phyloP scores from a whole-genome alignment of 2,329 filamentous ascomycete genomes.

The Colletotrichum lini region DNA sequence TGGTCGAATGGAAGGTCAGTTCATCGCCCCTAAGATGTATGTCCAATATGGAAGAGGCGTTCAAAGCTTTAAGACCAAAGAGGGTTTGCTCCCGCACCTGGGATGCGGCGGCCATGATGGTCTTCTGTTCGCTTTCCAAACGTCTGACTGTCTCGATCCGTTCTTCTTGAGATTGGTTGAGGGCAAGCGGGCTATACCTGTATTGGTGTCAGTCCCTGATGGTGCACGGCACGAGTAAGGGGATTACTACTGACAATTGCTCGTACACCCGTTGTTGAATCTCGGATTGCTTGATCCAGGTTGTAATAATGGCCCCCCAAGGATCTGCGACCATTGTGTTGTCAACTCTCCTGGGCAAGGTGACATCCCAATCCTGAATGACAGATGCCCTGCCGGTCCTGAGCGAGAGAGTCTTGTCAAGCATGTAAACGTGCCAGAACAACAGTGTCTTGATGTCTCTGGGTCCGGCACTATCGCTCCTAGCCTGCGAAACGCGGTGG shows the following conservation, averaged over 20 bases:
- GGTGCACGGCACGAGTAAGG: not conserved
- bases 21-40: slow-evolving; percentile 63
- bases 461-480: slow-evolving; percentile 49
- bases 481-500: slow-evolving; percentile 61
- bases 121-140: slow-evolving; percentile 56
- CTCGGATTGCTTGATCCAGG: slow-evolving; percentile 70
- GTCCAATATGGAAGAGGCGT: slow-evolving; percentile 58
- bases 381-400: slow-evolving; percentile 68
- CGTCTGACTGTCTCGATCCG: slow-evolving; percentile 57
- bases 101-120: slow-evolving; percentile 54
- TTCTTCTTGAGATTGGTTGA: slow-evolving; percentile 56
- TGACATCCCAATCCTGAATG: slow-evolving; percentile 72
- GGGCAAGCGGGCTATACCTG: slow-evolving; percentile 66
- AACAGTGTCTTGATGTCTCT: slow-evolving; percentile 57
- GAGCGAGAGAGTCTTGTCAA: slow-evolving; percentile 70
- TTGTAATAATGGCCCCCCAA: slow-evolving; percentile 63
- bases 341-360: slow-evolving; percentile 58
- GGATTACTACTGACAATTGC: slow-evolving; percentile 52
- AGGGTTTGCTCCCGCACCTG: slow-evolving; percentile 53
- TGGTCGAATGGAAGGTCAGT: slow-evolving; percentile 61
- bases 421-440: slow-evolving; percentile 68
- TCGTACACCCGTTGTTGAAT: slow-evolving; percentile 74
- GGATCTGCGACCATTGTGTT: slow-evolving; percentile 53
- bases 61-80: slow-evolving; percentile 54
- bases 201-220: slow-evolving; percentile 28